Evolutionary conservation across 1,284 basidiomycete genomes (phyloP).

Genomic region (Cutaneotrichosporon sp.): DNA sequence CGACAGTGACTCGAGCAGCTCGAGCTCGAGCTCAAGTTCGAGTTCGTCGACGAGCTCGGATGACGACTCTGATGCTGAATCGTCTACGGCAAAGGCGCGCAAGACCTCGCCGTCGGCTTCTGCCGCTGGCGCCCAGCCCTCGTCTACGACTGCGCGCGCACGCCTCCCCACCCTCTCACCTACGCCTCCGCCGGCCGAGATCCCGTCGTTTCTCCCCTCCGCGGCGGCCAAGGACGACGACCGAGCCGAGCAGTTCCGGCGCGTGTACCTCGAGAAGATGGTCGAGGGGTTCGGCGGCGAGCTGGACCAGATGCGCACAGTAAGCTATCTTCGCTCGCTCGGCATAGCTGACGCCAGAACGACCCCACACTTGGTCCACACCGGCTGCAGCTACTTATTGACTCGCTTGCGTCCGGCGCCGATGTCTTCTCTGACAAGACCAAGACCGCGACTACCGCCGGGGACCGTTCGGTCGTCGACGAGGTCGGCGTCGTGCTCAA

Average conservation of each 20-base stretch:
- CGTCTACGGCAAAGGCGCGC: constrained; percentile 12
- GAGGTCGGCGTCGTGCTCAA: constrained; percentile 37
- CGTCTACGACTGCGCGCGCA: background rate
- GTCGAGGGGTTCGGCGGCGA: constrained; percentile 46
- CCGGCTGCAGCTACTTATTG: constrained; percentile 42
- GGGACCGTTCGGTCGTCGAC: constrained; percentile 28
- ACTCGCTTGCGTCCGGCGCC: constrained; percentile 37
- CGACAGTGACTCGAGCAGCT: too few species aligned
- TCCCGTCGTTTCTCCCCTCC: constrained; percentile 18
- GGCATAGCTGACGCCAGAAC: constrained; percentile 14
- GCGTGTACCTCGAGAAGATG: constrained; percentile 47
- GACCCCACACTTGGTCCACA: constrained; percentile 40
- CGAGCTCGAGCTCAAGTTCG: constrained; percentile 6
- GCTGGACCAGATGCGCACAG: constrained; percentile 42
- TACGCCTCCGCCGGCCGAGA: constrained; percentile 18
- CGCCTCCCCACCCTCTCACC: constrained; percentile 21
- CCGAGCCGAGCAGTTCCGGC: constrained; percentile 35
- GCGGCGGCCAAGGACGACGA: constrained; percentile 28
- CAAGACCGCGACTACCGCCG: too few species aligned
- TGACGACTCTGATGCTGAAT: constrained; percentile 17
- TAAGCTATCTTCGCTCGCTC: constrained; percentile 19
- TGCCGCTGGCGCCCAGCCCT: too few species aligned
- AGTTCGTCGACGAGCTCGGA: constrained; percentile 20
- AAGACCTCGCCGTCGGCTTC: too few species aligned
- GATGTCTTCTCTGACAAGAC: constrained; percentile 42